Evolutionary conservation across 1,139 yeast genomes (phyloP), one percentile per base, ranked within the genome.

Genomic region (Kluyveromyces marxianus): DNA sequence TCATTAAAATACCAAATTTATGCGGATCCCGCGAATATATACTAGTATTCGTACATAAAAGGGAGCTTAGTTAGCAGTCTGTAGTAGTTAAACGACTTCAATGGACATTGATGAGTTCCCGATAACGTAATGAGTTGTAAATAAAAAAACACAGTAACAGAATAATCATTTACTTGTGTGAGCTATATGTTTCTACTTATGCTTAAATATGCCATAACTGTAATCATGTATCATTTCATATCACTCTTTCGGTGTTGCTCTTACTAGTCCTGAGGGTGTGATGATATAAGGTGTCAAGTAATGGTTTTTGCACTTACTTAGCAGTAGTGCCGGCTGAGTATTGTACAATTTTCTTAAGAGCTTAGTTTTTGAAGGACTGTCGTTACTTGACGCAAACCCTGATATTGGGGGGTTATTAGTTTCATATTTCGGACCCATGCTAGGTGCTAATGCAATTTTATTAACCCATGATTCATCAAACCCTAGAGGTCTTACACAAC

Each of bases 401-500:
- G 52, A 48, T 3, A 56, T 52, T 1, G 66, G 63, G 31, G 49
- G 42, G 39, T 58, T 55, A 39, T 54, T 58, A 1, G 67, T 62
- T 27, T 53, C 49, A 41, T 48, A 59, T 1, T 42, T 35, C 7
- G 67, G 67, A 7, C 61, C 55, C 28, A 40, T 45, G 4, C 75
- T 61, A 1, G 79, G 76, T 45, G 71, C 70, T 31, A 76, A 75
- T 14, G 77, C 40, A 21, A 44, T 37, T 7, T 70, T 74, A 27
- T 77, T 75, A 28, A 75, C 67, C 83, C 84, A 79, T 7, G 71
- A 56, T 37, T 77, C 81, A 42, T 77, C 79, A 52, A 69, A 68
- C 2, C 73, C 66, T 43, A 79, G 66, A 4, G 82, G 77, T 54
- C 72, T 76, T 39, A 79, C 76, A 53, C 85, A 79, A 42, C 83